A percentile compares a stretch with the other conserved stretches of the same genome.
These are phyloP conservation scores for Aotearoamyces nothofagi DNA, from an alignment of 2,329 filamentous ascomycete genomes.

Conservation along the genomic window DNA sequence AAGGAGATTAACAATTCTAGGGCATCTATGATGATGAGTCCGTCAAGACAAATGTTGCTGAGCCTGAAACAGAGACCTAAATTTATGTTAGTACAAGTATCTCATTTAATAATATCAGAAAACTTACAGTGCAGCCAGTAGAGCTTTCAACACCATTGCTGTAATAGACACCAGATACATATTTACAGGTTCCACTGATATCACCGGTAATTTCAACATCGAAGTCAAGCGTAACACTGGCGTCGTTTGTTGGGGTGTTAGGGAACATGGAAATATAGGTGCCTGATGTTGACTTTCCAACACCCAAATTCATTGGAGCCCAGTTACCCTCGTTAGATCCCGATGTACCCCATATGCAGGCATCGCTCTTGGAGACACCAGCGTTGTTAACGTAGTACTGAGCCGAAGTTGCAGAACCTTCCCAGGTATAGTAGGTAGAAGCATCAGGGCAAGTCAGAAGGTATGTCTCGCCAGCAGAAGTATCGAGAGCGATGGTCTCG, in stretches of 20 bases:
- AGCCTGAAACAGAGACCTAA: background rate
- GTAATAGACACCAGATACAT: constrained; percentile 15
- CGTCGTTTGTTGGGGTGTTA: constrained; percentile 61
- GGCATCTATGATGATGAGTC: too few relatives aligned
- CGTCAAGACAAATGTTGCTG: background rate
- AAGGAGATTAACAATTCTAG: too few relatives aligned
- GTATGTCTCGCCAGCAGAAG: constrained; percentile 40
- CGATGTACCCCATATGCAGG: constrained; percentile 42
- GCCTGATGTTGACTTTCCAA: constrained; percentile 50
- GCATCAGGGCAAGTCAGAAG: constrained; percentile 64
- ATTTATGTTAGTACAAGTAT: background rate
- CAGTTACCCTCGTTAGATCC: constrained; percentile 57
- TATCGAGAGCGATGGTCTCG: constrained; percentile 66
- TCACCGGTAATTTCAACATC: constrained; percentile 61
- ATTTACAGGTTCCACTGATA: constrained; percentile 15
- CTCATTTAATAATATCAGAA: background rate
- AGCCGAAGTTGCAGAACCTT: constrained; percentile 61
- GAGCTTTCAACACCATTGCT: constrained; percentile 13
- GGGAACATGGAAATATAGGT: constrained; percentile 77
- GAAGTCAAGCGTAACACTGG: constrained; percentile 53
- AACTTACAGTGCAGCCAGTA: constrained; percentile 21
- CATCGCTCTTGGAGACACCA: constrained; percentile 48
- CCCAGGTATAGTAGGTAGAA: constrained; percentile 61
- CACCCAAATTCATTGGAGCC: constrained; percentile 74
- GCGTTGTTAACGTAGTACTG: constrained; percentile 95